Conservation (phyloP, 345 rosid species). For the Theobroma cacao region DNA sequence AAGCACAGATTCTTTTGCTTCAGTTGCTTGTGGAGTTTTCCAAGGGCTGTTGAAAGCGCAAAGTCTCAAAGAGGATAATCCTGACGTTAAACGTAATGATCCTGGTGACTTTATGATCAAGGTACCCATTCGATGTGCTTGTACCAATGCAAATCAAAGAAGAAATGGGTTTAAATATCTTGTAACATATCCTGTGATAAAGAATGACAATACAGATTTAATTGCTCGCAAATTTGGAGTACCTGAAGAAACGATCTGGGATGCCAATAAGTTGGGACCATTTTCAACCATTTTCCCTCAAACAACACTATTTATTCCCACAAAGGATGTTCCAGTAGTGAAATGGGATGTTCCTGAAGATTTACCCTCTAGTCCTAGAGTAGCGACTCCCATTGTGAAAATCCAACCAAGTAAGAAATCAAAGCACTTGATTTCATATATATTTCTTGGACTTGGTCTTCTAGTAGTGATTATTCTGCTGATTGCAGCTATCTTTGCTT, state of each 20-base stretch:
- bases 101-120: constrained; percentile 16
- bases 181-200: constrained; percentile 34
- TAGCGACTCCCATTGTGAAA: constrained; percentile 14
- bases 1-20: constrained; percentile 11
- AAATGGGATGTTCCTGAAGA: constrained; percentile 9
- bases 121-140: constrained; percentile 37
- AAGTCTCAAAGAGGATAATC: constrained; percentile 19
- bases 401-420: constrained; percentile 4
- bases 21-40: constrained; percentile 33
- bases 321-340: constrained; percentile 14
- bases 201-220: constrained; percentile 15
- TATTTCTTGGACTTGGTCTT: constrained; percentile 19
- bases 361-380: constrained; percentile 22
- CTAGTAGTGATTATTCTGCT: constrained; percentile 8
- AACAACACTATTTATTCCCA: constrained; percentile 35
- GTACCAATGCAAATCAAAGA: constrained; percentile 24
- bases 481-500: not conserved
- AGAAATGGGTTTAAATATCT: constrained; percentile 24
- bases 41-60: constrained; percentile 30
- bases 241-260: constrained; percentile 7
- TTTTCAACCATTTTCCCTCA: constrained; percentile 23
- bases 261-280: constrained; percentile 22
- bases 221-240: constrained; percentile 28
- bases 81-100: not conserved
- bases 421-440: not conserved